These are phyloP conservation scores for Heterobasidion annosum DNA, from an alignment of 1,284 basidiomycete genomes.

Conservation along the genomic window DNA sequence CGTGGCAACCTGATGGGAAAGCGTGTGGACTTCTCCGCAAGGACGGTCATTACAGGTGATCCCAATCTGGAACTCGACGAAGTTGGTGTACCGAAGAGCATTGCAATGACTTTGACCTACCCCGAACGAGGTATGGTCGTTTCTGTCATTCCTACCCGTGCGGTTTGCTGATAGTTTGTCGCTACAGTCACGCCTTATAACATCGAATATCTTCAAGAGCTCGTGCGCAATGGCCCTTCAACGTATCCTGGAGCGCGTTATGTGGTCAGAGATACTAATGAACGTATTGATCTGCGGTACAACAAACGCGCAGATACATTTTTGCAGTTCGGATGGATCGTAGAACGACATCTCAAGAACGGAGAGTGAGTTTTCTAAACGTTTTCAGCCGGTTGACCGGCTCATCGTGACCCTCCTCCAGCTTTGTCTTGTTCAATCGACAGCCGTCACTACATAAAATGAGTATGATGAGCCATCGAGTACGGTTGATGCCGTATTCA, in stretches of 20 bases:
- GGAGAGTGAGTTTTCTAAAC: slow-evolving; percentile 70
- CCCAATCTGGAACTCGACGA: slow-evolving; percentile 96
- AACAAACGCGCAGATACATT: slow-evolving; percentile 98
- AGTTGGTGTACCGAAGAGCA: slow-evolving; percentile 95
- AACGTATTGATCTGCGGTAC: slow-evolving; percentile 95
- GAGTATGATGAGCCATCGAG: slow-evolving; percentile 99
- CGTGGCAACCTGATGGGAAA: slow-evolving; percentile 99
- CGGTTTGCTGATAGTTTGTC: background rate
- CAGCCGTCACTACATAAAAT: slow-evolving; percentile 99
- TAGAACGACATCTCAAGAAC: slow-evolving; percentile 95
- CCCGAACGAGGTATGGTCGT: slow-evolving; percentile 78
- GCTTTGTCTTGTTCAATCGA: slow-evolving; percentile 95
- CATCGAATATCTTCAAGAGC: slow-evolving; percentile 88
- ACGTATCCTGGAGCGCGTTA: slow-evolving; percentile 96
- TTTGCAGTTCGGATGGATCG: slow-evolving; percentile 98
- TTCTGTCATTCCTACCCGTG: background rate
- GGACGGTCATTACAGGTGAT: slow-evolving; percentile 99
- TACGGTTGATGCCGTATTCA: slow-evolving; percentile 97
- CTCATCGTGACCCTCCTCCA: slow-evolving; percentile 19
- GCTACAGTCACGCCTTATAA: slow-evolving; percentile 91
- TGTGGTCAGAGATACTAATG: slow-evolving; percentile 95
- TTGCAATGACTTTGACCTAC: slow-evolving; percentile 97
- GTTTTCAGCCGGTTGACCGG: background rate
- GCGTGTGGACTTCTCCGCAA: slow-evolving; percentile 98
- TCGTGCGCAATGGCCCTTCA: slow-evolving; percentile 95